Evolutionary conservation across 2,329 filamentous ascomycete genomes (phyloP), one percentile per base, ranked within the genome.

Genomic region (Periglandula ipomoeae): DNA sequence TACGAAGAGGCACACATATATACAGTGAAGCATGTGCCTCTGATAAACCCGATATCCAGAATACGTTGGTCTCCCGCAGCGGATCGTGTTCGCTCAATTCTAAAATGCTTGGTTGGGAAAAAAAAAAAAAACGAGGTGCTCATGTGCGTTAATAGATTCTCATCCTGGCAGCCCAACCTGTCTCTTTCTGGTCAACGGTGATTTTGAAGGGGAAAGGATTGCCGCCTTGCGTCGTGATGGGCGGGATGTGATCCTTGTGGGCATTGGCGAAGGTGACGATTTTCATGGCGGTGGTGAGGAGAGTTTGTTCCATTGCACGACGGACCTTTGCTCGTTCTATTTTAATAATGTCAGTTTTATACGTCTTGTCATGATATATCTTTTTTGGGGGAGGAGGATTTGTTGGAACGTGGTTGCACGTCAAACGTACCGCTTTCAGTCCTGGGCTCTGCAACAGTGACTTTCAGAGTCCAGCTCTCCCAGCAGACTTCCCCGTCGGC

Each of bases 171-270:
- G 87, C 81, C 88, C 89, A 91, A 46, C 84, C 78, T 19, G 65
- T 83, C 51, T 83, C 77, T 60, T 88, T 88, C 50, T 88, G 88
- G 62, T 95, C 93, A 51, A 97, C 81, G 52, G 85, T 79, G 62
- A 97, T 95, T 66, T 90, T 85, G 68, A 95, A 97, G 1, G 91
- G 91, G 61, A 97, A 98, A 0, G 93, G 91, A 65, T 97, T 97
- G 43, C 86, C 88, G 62, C 84, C 89, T 20, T 89, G 93, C 8
- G 89, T 95, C 55, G 89, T 96, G 59, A 97, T 97, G 45, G 91
- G 93, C 1, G 93, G 93, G 56, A 98, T 97, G 66, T 97, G 93
- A 61, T 94, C 88, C 65, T 94, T 95, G 67, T 96, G 86, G 46
- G 80, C 73, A 68, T 95, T 95, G 59, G 88, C 89, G 47, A 87